Conservation (phyloP, 768 basidiomycete species). For the Saitozyma sp. region DNA sequence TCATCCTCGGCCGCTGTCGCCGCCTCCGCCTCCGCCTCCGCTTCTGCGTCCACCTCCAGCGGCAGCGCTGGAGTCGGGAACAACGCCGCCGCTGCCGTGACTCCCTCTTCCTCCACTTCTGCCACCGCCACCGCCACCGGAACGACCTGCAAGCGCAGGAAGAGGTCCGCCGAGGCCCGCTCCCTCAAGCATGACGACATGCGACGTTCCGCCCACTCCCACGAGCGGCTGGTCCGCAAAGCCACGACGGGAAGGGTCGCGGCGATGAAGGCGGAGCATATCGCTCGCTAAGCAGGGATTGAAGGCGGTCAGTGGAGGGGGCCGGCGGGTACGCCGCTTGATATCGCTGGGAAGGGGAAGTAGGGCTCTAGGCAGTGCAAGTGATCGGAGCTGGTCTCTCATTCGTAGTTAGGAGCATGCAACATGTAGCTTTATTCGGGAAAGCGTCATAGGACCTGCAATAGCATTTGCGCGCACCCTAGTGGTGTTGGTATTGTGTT, state of each 20-base stretch:
- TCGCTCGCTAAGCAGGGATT: too few species aligned
- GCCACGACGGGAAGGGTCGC: slow-evolving; percentile 4
- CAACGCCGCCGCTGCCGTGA: slow-evolving; percentile 8
- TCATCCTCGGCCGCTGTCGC: slow-evolving; percentile 1
- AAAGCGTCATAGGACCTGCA: too few species aligned
- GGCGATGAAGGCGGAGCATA: slow-evolving; percentile 5
- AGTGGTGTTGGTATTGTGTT: too few species aligned
- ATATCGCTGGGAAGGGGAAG: too few species aligned
- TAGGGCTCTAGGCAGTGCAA: too few species aligned
- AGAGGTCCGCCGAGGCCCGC: not conserved
- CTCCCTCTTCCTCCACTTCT: slow-evolving; percentile 10
- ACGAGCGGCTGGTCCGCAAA: slow-evolving; percentile 3
- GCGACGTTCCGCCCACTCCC: not conserved
- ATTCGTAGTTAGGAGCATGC: too few species aligned
- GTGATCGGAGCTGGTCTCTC: too few species aligned
- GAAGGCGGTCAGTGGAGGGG: too few species aligned
- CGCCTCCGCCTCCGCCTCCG: slow-evolving; percentile 2
- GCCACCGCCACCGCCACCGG: slow-evolving; percentile 10
- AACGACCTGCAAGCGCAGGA: not conserved
- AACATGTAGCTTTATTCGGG: too few species aligned
- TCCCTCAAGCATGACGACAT: not conserved
- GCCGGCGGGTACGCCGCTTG: too few species aligned
- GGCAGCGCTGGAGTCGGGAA: not conserved
- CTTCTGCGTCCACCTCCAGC: slow-evolving; percentile 6
- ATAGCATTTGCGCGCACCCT: too few species aligned